A percentile compares a stretch with the other conserved stretches of the same genome.
phyloP scores from a whole-genome alignment of 176 grass and related monocot genomes.

The Zea luxurians region DNA sequence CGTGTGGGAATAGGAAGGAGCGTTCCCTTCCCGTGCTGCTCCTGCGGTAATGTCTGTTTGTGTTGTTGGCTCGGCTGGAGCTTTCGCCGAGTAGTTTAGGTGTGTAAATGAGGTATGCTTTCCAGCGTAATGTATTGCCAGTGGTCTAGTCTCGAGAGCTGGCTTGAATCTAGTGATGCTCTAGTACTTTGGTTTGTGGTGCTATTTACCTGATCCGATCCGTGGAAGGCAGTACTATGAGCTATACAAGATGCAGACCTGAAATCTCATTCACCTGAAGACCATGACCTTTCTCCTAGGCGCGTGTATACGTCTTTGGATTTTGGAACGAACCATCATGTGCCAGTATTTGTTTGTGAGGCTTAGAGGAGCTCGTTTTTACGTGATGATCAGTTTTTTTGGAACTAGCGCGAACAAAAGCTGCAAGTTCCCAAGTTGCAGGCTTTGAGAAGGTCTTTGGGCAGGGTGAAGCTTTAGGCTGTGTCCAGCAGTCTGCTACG shows the following conservation, averaged over 20 bases:
- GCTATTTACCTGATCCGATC: background rate
- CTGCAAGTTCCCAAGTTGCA: background rate
- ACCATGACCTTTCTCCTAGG: background rate
- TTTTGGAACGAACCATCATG: background rate
- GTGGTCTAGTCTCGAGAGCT: constrained; percentile 20
- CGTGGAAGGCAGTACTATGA: background rate
- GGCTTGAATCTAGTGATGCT: constrained; percentile 15
- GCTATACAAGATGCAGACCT: background rate
- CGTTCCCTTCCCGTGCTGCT: background rate
- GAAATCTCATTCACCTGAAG: background rate
- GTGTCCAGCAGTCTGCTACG: too few relatives aligned
- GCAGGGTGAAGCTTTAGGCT: background rate
- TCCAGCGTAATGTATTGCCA: constrained; percentile 23
- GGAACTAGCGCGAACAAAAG: background rate
- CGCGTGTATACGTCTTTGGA: background rate
- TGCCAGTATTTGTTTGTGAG: too few relatives aligned
- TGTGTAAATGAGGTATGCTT: constrained; percentile 42
- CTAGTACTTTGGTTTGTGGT: background rate
- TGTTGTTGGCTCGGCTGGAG: constrained; percentile 10
- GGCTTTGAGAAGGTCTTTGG: background rate
- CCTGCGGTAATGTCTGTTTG: background rate
- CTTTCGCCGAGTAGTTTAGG: background rate
- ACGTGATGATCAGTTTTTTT: background rate
- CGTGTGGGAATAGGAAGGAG: constrained; percentile 18
- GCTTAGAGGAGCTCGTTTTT: background rate